Conservation (phyloP, 2,329 filamentous ascomycete genomes). For the Alternaria triticina region DNA sequence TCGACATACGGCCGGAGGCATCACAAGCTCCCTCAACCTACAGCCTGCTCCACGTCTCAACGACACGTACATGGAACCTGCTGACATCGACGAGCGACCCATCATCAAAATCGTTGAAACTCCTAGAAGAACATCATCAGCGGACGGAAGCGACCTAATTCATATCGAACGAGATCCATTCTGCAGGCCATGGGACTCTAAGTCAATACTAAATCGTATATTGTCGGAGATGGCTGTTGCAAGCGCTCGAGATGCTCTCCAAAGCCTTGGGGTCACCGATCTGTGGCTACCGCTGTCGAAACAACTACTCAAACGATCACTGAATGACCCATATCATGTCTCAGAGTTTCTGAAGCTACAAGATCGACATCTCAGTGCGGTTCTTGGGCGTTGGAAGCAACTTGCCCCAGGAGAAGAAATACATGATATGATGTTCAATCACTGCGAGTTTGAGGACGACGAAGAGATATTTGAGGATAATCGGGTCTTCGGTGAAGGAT, state of each 20-base stretch:
- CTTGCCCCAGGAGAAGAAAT: accelerated
- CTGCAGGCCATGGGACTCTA: neutral
- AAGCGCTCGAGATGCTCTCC: neutral
- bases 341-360: neutral
- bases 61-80: neutral
- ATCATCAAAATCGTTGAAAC: accelerated
- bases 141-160: neutral
- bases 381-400: neutral
- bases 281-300: neutral
- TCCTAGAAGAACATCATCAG: neutral
- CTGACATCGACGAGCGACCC: neutral
- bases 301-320: neutral
- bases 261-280: neutral
- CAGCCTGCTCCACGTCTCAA: neutral
- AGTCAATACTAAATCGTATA: neutral
- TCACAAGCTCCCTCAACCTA: neutral
- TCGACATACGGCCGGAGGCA: neutral
- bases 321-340: neutral
- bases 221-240: neutral
- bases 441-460: neutral
- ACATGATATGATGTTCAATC: neutral
- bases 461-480: neutral
- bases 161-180: neutral
- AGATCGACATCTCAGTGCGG: neutral
- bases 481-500: neutral